Evolutionary conservation across 192 early-diverging fungal genomes (phyloP).

Genomic region (Irineochytrium annulatum): DNA sequence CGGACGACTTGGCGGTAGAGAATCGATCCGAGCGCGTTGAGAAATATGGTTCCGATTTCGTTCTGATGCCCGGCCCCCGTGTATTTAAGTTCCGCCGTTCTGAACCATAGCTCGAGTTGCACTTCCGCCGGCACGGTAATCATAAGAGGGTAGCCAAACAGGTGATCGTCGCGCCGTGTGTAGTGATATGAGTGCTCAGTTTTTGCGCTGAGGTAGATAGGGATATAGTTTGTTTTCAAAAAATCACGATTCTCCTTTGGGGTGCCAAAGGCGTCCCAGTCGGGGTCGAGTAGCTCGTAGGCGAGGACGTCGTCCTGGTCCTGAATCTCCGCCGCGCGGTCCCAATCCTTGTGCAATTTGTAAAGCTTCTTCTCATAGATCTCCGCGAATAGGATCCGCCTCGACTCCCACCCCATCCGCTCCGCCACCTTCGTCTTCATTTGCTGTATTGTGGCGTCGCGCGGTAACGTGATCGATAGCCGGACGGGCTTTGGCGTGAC

Average conservation of each 20-base stretch:
- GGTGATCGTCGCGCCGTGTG: not conserved
- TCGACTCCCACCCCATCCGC: conserved; percentile 37
- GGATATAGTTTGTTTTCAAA: conserved; percentile 14
- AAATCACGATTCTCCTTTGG: not conserved
- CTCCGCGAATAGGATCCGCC: conserved; percentile 44
- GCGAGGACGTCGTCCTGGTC: conserved; percentile 28
- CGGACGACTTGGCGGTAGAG: conserved; percentile 27
- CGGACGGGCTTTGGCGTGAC: conserved; percentile 6
- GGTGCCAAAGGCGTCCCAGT: conserved; percentile 16
- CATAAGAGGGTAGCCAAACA: conserved; percentile 21
- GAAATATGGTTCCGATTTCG: too few species aligned
- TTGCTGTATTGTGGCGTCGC: conserved; percentile 58
- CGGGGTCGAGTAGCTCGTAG: conserved; percentile 28
- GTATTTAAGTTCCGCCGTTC: not conserved
- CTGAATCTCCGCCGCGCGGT: conserved; percentile 39
- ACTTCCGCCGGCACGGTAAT: conserved; percentile 17
- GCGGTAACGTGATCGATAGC: conserved; percentile 41
- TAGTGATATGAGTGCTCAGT: not conserved
- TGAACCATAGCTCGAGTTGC: not conserved
- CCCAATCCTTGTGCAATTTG: conserved; percentile 49
- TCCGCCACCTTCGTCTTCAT: conserved; percentile 61
- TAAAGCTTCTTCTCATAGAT: conserved; percentile 51
- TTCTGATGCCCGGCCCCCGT: too few species aligned
- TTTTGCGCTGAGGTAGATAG: conserved; percentile 1
- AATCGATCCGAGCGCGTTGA: conserved; percentile 6